These are phyloP conservation scores for Ceratocystis diversiconidia DNA, from an alignment of 2,329 filamentous ascomycete genomes.

Conservation along the genomic window DNA sequence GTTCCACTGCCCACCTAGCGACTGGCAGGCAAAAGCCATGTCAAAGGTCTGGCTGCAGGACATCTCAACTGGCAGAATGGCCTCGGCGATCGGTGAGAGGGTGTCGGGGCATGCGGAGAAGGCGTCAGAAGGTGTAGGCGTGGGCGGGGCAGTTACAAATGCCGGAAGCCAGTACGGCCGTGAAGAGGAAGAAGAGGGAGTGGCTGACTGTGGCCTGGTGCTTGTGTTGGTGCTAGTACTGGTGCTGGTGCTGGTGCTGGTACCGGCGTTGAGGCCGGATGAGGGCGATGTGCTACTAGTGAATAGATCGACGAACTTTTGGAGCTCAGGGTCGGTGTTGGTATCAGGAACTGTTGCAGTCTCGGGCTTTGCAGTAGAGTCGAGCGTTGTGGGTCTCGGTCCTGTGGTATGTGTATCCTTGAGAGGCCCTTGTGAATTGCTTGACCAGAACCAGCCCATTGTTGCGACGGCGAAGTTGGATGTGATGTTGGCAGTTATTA, in stretches of 20 bases:
- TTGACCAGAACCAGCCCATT: conserved; percentile 49
- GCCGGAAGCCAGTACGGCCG: conserved; percentile 19
- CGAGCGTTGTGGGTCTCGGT: background rate
- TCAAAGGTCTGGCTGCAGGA: conserved; percentile 86
- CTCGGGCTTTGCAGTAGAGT: background rate
- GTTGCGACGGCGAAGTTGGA: conserved; percentile 18
- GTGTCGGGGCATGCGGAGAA: conserved; percentile 15
- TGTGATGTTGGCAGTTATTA: background rate
- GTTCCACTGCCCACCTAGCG: conserved; percentile 79
- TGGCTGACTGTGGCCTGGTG: background rate
- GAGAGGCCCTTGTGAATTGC: conserved; percentile 25
- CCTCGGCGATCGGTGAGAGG: conserved; percentile 38
- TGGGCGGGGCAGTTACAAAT: conserved; percentile 25
- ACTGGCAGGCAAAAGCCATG: conserved; percentile 85
- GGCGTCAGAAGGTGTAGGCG: conserved; percentile 19
- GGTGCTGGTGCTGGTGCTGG: conserved; percentile 12
- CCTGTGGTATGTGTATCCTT: background rate
- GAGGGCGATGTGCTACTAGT: conserved; percentile 24
- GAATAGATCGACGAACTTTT: conserved; percentile 39
- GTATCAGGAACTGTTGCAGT: conserved; percentile 19
- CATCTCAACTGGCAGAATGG: conserved; percentile 66
- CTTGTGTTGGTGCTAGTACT: conserved; percentile 16
- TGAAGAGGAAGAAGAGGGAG: conserved; percentile 21
- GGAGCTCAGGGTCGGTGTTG: conserved; percentile 35
- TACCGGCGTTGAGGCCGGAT: conserved; percentile 20